phyloP scores from a whole-genome alignment of 75 land plant genomes.

The Pseudotsuga menziesii region DNA sequence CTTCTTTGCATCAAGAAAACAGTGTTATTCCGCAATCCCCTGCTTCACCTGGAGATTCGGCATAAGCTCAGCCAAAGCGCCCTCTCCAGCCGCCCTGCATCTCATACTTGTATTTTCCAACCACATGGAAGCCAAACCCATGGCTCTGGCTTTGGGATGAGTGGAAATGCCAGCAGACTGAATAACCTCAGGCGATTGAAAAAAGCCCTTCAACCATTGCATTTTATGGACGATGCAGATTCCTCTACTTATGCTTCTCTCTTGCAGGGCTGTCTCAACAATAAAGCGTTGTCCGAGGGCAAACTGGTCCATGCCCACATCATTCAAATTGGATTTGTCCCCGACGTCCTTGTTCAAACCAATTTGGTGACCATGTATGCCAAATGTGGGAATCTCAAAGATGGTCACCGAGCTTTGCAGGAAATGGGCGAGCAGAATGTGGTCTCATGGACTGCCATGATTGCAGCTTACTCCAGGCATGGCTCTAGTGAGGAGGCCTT shows the following conservation, averaged over 20 bases:
- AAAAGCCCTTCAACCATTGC: too few species aligned
- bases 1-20: too few species aligned
- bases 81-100: too few species aligned
- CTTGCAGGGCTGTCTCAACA: background rate
- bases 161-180: too few species aligned
- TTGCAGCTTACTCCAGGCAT: constrained; percentile 11
- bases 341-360: background rate
- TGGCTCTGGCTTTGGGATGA: too few species aligned
- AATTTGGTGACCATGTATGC: constrained; percentile 17
- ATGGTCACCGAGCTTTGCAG: constrained; percentile 21
- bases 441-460: constrained; percentile 20
- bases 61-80: too few species aligned
- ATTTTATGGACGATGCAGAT: too few species aligned
- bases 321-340: background rate
- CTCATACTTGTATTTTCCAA: too few species aligned
- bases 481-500: constrained; percentile 11
- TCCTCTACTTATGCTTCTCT: background rate
- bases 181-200: too few species aligned
- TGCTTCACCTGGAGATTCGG: too few species aligned
- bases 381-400: constrained; percentile 16
- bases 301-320: constrained; percentile 13
- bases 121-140: too few species aligned
- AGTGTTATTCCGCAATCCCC: too few species aligned
- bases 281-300: background rate
- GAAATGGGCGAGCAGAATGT: constrained; percentile 8